These are phyloP conservation scores for Silene noctiflora DNA, from an alignment of 179 eudicot species.

Conservation along the genomic window DNA sequence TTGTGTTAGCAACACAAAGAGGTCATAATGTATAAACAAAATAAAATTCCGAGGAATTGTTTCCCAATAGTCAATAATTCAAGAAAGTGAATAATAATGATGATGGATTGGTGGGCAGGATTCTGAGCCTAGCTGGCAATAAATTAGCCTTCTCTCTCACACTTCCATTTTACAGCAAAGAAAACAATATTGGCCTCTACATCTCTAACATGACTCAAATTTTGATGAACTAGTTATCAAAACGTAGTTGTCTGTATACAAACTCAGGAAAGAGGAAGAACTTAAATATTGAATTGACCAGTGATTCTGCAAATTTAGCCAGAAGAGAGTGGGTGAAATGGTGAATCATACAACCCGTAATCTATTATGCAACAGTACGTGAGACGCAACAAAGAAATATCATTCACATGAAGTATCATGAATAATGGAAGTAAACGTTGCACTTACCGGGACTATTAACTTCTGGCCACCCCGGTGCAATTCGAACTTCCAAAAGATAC, in stretches of 20 bases:
- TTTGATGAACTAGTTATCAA: too few relatives aligned
- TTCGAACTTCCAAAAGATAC: conserved; percentile 86
- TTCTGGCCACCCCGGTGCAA: conserved; percentile 92
- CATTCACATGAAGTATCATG: neutral
- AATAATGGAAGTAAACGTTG: neutral
- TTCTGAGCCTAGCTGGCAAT: too few relatives aligned
- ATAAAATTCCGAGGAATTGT: neutral
- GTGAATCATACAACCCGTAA: neutral
- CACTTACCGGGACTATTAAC: conserved; percentile 86
- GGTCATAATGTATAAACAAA: neutral
- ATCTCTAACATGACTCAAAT: neutral
- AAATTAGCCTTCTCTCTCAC: neutral
- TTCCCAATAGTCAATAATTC: neutral
- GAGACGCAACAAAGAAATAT: neutral
- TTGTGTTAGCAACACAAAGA: too few relatives aligned
- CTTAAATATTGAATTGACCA: neutral
- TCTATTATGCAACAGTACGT: conserved; percentile 1
- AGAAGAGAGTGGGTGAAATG: neutral
- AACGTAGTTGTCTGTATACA: neutral
- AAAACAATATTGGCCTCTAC: neutral
- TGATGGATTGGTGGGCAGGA: too few relatives aligned
- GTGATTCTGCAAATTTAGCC: neutral
- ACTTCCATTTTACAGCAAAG: too few relatives aligned
- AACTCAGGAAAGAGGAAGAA: neutral
- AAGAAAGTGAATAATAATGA: neutral